Evolutionary conservation across 2,329 filamentous ascomycete species (phyloP).

Genomic region (Xylariaceae sp.): DNA sequence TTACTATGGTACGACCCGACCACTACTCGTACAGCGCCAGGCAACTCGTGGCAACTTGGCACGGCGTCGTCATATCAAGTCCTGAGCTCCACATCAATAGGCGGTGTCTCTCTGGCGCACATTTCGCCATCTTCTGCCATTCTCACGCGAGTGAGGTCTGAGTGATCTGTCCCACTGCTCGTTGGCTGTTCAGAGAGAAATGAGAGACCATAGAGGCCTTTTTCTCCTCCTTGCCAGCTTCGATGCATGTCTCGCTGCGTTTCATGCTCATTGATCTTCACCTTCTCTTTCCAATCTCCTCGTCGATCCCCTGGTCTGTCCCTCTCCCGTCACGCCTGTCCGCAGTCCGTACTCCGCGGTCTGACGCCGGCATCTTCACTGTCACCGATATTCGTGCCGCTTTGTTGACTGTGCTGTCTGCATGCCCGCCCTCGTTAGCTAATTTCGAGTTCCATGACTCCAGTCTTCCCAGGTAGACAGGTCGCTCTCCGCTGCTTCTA

Average conservation of each 20-base stretch:
- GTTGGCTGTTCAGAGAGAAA: no score
- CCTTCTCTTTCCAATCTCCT: conserved; percentile 3
- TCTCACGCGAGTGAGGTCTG: conserved; percentile 14
- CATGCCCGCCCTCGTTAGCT: conserved; percentile 8
- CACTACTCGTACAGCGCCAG: no score
- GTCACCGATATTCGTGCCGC: conserved; percentile 3
- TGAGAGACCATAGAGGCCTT: no score
- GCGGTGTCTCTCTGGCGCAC: conserved; percentile 12
- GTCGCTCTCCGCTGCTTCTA: conserved; percentile 7
- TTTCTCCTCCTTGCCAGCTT: no score
- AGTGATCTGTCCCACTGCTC: conserved; percentile 4
- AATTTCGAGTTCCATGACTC: conserved; percentile 15
- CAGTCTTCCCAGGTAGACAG: conserved; percentile 10
- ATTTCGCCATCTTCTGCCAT: conserved; percentile 19
- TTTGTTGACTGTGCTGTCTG: background rate
- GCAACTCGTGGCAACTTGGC: no score
- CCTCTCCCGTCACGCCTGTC: no score
- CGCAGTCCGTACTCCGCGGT: background rate
- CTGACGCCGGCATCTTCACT: conserved; percentile 1
- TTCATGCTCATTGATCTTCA: background rate
- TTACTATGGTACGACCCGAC: no score
- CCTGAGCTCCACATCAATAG: conserved; percentile 2
- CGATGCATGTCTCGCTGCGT: background rate
- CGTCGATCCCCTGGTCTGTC: conserved; percentile 3
- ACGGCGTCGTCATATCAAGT: no score